phyloP scores from a whole-genome alignment of 129 eudicot genomes.

The Solidago caesia region DNA sequence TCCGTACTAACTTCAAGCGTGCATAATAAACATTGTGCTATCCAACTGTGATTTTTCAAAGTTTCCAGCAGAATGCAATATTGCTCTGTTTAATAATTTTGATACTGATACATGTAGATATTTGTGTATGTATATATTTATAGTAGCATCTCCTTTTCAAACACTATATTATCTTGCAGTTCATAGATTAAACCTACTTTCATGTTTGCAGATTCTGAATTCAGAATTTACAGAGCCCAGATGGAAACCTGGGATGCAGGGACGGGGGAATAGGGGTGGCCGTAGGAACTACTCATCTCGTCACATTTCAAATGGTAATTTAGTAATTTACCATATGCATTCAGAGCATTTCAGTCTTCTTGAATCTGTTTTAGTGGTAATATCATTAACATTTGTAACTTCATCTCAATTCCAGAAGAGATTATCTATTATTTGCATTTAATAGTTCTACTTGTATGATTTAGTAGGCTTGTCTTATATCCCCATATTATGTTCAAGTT shows the following conservation, averaged over 20 bases:
- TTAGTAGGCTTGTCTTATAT: neutral
- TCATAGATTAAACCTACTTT: constrained; percentile 30
- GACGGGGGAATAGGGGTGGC: constrained; percentile 61
- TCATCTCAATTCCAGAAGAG: neutral
- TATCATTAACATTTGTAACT: neutral
- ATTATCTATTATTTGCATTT: neutral
- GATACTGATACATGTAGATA: constrained; percentile 1
- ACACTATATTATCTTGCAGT: constrained; percentile 34
- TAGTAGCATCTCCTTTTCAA: neutral
- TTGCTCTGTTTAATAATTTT: neutral
- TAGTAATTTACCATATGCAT: constrained; percentile 1
- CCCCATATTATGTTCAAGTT: too few relatives aligned
- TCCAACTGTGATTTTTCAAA: neutral
- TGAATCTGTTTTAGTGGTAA: neutral
- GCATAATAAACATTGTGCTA: constrained; percentile 4
- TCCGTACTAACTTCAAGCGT: neutral
- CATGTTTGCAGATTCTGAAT: constrained; percentile 42
- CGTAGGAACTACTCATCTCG: constrained; percentile 61
- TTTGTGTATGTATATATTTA: neutral
- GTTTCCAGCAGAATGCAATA: constrained; percentile 5
- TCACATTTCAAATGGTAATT: constrained; percentile 53
- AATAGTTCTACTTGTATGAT: neutral
- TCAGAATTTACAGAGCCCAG: constrained; percentile 56
- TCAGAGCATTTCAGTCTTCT: neutral
- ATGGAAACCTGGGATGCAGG: constrained; percentile 76